phyloP scores from a whole-genome alignment of 2,329 filamentous ascomycete genomes.

The Fusarium albosuccineum region DNA sequence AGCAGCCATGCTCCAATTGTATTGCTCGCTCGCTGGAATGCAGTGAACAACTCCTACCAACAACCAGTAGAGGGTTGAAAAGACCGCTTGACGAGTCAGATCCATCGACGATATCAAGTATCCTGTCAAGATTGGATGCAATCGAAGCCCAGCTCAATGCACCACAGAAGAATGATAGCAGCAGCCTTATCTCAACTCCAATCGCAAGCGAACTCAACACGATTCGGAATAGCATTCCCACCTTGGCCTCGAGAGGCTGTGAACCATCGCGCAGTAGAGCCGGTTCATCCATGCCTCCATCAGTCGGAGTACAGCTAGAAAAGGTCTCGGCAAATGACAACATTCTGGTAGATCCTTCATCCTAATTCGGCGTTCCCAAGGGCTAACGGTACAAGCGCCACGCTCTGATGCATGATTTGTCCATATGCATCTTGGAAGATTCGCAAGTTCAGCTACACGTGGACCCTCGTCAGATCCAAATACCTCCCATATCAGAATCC shows the following conservation, averaged over 20 bases:
- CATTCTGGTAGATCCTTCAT: not conserved
- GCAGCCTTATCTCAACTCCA: not conserved
- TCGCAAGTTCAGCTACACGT: not conserved
- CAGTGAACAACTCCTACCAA: not conserved
- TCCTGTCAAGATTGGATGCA: not conserved
- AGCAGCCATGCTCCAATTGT: not conserved
- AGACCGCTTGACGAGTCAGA: not conserved
- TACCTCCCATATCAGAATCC: not conserved
- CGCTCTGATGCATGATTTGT: not conserved
- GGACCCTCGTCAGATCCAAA: constrained; percentile 1
- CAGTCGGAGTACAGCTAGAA: no score
- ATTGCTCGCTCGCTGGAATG: not conserved
- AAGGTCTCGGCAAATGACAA: not conserved
- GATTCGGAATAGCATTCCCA: not conserved
- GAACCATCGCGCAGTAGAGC: no score
- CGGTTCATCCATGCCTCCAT: no score
- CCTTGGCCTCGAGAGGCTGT: accelerated
- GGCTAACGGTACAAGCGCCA: not conserved
- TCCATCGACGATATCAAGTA: not conserved
- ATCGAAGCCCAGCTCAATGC: not conserved
- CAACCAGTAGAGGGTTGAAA: not conserved
- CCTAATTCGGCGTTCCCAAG: no score
- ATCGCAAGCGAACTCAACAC: not conserved
- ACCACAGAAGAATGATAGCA: accelerated
- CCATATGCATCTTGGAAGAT: not conserved